These are phyloP conservation scores for Cornus florida DNA, from an alignment of 148 eudicot species.

Conservation along the genomic window DNA sequence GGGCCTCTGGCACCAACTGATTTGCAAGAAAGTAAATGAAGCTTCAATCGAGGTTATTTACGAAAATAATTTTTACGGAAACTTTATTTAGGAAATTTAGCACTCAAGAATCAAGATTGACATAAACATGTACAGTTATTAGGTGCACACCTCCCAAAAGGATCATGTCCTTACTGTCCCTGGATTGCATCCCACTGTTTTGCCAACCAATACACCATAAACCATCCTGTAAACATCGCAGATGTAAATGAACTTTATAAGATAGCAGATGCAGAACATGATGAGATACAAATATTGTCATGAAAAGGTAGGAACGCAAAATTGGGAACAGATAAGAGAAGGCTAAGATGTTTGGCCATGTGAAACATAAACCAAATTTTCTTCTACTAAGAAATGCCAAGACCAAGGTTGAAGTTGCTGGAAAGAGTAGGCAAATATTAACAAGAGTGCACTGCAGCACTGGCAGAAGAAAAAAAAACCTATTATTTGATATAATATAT, in stretches of 20 bases:
- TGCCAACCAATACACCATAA: conserved; percentile 93
- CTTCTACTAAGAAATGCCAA: not conserved
- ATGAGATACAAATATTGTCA: not conserved
- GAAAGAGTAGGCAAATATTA: too few species aligned
- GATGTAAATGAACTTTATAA: not conserved
- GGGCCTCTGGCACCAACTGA: not conserved
- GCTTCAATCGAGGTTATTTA: not conserved
- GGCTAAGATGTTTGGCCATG: not conserved
- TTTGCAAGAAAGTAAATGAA: not conserved
- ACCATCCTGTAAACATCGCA: conserved; percentile 59
- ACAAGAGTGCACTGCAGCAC: too few species aligned
- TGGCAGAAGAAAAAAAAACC: too few species aligned
- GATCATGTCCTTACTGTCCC: conserved; percentile 64
- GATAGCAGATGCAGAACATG: conserved; percentile 3
- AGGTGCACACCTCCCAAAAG: conserved; percentile 68
- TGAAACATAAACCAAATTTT: not conserved
- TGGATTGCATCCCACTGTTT: conserved; percentile 66
- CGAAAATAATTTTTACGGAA: not conserved
- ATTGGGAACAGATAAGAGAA: not conserved
- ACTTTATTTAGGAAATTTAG: too few species aligned
- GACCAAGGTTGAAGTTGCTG: too few species aligned
- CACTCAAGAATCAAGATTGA: not conserved
- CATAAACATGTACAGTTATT: not conserved
- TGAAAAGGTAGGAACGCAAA: not conserved
- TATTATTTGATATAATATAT: too few species aligned